phyloP scores from a whole-genome alignment of 495 filamentous ascomycete genomes.

The Aspergillus incahuasiensis region DNA sequence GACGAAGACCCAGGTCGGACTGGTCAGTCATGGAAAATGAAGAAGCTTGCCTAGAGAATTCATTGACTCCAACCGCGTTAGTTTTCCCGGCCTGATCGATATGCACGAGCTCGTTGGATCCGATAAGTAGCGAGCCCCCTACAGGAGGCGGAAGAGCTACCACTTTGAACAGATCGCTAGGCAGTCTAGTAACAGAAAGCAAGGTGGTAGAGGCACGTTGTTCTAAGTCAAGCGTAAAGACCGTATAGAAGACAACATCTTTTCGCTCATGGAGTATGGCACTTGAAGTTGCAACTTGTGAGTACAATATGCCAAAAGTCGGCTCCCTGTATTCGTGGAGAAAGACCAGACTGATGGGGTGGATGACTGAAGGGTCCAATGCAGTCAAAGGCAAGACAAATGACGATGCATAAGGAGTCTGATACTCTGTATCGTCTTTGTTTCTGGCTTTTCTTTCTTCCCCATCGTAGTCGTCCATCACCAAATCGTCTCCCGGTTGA shows the following conservation, averaged over 20 bases:
- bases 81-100: slow-evolving; percentile 93
- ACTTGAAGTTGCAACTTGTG: slow-evolving; percentile 62
- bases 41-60: slow-evolving; percentile 73
- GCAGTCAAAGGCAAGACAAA: slow-evolving; percentile 83
- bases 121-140: slow-evolving; percentile 82
- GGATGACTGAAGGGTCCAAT: slow-evolving; percentile 78
- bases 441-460: slow-evolving; percentile 13
- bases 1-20: slow-evolving; percentile 68
- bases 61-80: slow-evolving; percentile 91
- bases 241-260: slow-evolving; percentile 81
- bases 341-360: slow-evolving; percentile 89
- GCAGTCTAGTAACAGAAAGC: slow-evolving; percentile 75
- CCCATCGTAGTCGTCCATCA: slow-evolving; percentile 71
- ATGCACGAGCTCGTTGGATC: slow-evolving; percentile 87
- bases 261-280: slow-evolving; percentile 72
- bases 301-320: slow-evolving; percentile 90
- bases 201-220: slow-evolving; percentile 92
- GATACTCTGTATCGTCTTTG: slow-evolving; percentile 36
- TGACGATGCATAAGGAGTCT: slow-evolving; percentile 81
- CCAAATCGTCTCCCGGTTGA: slow-evolving; percentile 77
- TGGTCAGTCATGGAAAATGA: slow-evolving; percentile 81
- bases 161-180: slow-evolving; percentile 84
- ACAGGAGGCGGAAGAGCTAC: slow-evolving; percentile 80
- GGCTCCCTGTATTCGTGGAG: slow-evolving; percentile 96
- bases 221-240: slow-evolving; percentile 91